Percentiles rank a stretch among this genome's conserved stretches.
Evolutionary conservation across 768 basidiomycete genomes (phyloP).

Genomic region (Pisolithus orientalis): DNA sequence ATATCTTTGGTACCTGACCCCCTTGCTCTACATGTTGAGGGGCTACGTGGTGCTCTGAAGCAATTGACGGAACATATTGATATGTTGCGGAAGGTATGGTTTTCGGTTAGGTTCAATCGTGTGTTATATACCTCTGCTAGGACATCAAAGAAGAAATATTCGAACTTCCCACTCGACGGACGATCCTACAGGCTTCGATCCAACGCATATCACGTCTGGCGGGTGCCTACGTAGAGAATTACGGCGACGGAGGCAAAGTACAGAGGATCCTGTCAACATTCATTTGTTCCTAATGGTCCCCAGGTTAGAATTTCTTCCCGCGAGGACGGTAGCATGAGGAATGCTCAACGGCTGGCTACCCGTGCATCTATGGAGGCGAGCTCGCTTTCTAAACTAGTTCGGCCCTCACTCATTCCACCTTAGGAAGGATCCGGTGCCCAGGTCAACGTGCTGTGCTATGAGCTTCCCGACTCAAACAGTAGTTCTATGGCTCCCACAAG

Average conservation of each 20-base stretch:
- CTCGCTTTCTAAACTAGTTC: constrained; percentile 4
- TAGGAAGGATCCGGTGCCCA: constrained; percentile 11
- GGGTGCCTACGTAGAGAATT: constrained; percentile 55
- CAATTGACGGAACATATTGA: constrained; percentile 41
- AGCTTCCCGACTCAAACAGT: constrained; percentile 23
- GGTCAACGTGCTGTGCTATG: constrained; percentile 22
- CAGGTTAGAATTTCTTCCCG: constrained; percentile 56
- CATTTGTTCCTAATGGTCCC: not conserved
- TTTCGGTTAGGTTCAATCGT: not conserved
- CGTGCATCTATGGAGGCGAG: constrained; percentile 51
- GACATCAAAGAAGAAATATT: constrained; percentile 27
- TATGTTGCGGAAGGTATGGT: constrained; percentile 43
- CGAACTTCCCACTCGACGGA: constrained; percentile 38
- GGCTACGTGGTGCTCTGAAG: constrained; percentile 46
- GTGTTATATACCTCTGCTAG: constrained; percentile 5
- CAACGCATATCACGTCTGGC: constrained; percentile 64
- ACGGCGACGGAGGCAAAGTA: constrained; percentile 42
- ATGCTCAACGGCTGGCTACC: constrained; percentile 48
- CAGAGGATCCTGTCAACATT: constrained; percentile 1
- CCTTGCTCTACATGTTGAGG: constrained; percentile 53
- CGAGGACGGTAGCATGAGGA: constrained; percentile 30
- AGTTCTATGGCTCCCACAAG: constrained; percentile 20
- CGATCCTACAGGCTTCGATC: constrained; percentile 42
- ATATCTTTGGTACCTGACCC: constrained; percentile 53
- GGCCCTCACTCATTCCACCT: not conserved